Evolutionary conservation across 1,284 basidiomycete species (phyloP), one percentile per base, ranked within the genome.

Genomic region (Cutaneotrichosporon cavernicola): DNA sequence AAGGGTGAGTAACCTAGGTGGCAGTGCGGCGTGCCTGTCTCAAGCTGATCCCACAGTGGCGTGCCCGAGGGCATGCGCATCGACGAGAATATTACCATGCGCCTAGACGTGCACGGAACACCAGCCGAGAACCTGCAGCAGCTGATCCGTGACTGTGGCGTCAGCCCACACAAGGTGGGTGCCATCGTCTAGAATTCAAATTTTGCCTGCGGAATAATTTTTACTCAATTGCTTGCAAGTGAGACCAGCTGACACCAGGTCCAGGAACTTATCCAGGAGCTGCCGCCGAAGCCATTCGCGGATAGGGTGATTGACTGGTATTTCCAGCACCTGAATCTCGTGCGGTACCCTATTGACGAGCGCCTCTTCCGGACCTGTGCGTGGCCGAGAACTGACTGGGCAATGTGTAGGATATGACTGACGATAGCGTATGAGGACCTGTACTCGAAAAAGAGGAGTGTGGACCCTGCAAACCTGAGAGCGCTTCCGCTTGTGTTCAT

Each of bases 401-500:
- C 10, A 50, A 50, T 18, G 50, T 8, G 10, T 32, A 8, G 7
- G 6, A 18, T 18, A 21, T 31, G 3, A 38, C 61, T 69, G 22
- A 66, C 56, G 6, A 13, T 43, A 74, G 79, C 90, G 0, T 97
- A 94, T 77, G 84, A 88, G 51, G 89, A 91, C 32, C 84, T 97
- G 53, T 90, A 89, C 73, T 83, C 87, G 21, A 89, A 90, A 71
- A 87, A 89, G 18, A 85, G 85, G 21, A 85, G 86, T 61, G 86
- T 89, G 8, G 90, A 92, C 70, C 90, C 92, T 0, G 87, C 87
- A 66, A 90, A 93, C 73, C 87, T 93, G 68, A 88, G 91, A 46
- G 96, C 95, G 76, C 83, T 97, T 1, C 92, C 94, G 1, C 84
- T 97, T 21, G 84, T 97, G 30, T 97, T 96, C 76, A 91, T 95